Conservation (phyloP, 1,284 basidiomycete genomes). For the Cystobasidium pallidum region DNA sequence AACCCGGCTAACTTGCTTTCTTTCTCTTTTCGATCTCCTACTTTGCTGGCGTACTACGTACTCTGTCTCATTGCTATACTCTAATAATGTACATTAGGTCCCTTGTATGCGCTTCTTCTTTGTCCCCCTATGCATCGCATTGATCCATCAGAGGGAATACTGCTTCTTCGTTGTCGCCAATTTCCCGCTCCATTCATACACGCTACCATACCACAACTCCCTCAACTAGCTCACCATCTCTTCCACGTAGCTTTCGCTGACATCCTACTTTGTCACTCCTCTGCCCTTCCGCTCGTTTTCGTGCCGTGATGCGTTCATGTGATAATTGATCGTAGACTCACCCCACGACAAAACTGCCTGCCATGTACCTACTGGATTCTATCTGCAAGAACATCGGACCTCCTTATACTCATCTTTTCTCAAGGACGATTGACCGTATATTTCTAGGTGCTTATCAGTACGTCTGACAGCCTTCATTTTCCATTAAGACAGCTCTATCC, state of each 20-base stretch:
- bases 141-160: neutral
- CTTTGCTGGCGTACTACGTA: neutral
- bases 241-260: neutral
- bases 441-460: constrained; percentile 77
- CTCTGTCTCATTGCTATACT: neutral
- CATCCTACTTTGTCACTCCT: constrained; percentile 9
- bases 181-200: neutral
- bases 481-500: neutral
- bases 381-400: constrained; percentile 88
- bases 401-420: constrained; percentile 72
- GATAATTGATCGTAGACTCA: constrained; percentile 43
- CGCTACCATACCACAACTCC: neutral
- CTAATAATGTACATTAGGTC: constrained; percentile 3
- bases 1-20: neutral
- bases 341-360: constrained; percentile 87
- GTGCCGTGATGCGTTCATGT: neutral
- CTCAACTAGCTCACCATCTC: neutral
- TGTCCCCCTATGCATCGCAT: neutral
- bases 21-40: neutral
- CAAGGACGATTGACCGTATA: constrained; percentile 57
- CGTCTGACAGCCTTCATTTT: constrained; percentile 13
- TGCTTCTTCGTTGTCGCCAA: neutral
- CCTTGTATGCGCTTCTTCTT: neutral
- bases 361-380: constrained; percentile 93
- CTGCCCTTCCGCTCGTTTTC: neutral